phyloP scores from a whole-genome alignment of 768 basidiomycete species.

The Kwoniella sp. region DNA sequence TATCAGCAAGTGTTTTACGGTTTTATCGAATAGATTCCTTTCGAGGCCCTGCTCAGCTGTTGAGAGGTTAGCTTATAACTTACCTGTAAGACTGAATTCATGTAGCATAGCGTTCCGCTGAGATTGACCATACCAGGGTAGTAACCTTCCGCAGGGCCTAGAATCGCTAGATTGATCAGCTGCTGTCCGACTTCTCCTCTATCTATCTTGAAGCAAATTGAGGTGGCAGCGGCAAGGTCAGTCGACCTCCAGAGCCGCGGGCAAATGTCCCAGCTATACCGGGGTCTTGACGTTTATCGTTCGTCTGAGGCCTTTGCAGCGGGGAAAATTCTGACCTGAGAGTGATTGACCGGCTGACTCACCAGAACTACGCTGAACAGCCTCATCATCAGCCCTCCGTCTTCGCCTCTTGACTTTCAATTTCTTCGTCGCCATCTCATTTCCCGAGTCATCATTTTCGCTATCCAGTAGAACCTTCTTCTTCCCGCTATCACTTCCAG shows the following conservation, averaged over 20 bases:
- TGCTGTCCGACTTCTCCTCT: too few species aligned
- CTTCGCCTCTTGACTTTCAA: slow-evolving; percentile 14
- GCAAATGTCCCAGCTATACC: too few species aligned
- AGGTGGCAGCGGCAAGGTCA: too few species aligned
- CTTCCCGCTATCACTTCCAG: neutral
- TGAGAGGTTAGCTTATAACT: too few species aligned
- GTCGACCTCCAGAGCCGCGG: too few species aligned
- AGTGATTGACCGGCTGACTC: neutral
- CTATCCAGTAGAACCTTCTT: neutral
- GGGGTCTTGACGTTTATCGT: too few species aligned
- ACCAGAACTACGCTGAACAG: neutral
- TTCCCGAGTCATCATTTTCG: neutral
- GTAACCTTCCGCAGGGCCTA: slow-evolving; percentile 19
- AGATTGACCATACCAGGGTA: slow-evolving; percentile 94
- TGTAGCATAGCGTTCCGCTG: slow-evolving; percentile 94
- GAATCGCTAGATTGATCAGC: too few species aligned
- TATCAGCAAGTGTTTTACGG: too few species aligned
- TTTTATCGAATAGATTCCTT: neutral
- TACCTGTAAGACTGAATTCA: slow-evolving; percentile 92
- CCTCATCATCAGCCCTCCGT: slow-evolving; percentile 7
- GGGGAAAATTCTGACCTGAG: too few species aligned
- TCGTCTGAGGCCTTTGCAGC: too few species aligned
- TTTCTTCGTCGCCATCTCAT: slow-evolving; percentile 8
- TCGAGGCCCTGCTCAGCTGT: too few species aligned
- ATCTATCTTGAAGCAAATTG: too few species aligned